These are phyloP conservation scores for Coniosporium apollinis DNA, from an alignment of 495 filamentous ascomycete genomes.

Conservation along the genomic window DNA sequence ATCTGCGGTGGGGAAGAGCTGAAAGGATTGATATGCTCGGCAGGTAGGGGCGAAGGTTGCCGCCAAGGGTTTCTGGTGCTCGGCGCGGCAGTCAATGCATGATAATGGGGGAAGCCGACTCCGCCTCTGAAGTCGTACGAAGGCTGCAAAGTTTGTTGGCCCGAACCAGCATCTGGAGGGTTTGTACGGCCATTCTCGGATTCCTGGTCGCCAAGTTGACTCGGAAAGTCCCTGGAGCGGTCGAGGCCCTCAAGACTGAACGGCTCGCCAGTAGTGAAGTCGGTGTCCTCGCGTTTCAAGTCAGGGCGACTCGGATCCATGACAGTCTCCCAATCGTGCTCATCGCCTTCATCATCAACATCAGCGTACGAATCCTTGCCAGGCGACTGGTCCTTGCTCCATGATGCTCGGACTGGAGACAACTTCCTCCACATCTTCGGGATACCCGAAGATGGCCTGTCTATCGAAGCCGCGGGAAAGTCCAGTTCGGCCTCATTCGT, in stretches of 20 bases:
- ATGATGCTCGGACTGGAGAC: constrained; percentile 2
- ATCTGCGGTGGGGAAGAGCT: constrained; percentile 10
- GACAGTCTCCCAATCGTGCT: constrained; percentile 22
- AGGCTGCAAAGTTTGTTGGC: constrained; percentile 6
- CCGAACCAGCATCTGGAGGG: not conserved
- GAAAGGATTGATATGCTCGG: constrained; percentile 18
- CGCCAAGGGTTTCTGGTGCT: constrained; percentile 3
- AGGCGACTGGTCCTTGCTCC: constrained; percentile 6
- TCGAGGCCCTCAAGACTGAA: constrained; percentile 2
- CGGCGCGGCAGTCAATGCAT: constrained; percentile 8
- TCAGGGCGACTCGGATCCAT: constrained; percentile 2
- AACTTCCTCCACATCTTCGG: constrained; percentile 3
- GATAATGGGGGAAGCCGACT: constrained; percentile 8
- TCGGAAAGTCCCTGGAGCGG: constrained; percentile 1
- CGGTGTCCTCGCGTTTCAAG: constrained; percentile 1
- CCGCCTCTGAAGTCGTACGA: constrained; percentile 7
- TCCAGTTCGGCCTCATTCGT: not conserved
- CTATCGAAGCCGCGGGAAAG: constrained; percentile 1
- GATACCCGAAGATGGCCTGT: not conserved
- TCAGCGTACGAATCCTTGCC: constrained; percentile 1
- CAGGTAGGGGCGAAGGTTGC: constrained; percentile 17
- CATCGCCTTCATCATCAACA: constrained; percentile 6
- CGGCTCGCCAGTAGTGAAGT: constrained; percentile 10
- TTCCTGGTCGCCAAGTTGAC: not conserved
- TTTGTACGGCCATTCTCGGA: not conserved